Evolutionary conservation across 1,284 basidiomycete species (phyloP), one percentile per base, ranked within the genome.

Genomic region (Pseudozyma sp.): DNA sequence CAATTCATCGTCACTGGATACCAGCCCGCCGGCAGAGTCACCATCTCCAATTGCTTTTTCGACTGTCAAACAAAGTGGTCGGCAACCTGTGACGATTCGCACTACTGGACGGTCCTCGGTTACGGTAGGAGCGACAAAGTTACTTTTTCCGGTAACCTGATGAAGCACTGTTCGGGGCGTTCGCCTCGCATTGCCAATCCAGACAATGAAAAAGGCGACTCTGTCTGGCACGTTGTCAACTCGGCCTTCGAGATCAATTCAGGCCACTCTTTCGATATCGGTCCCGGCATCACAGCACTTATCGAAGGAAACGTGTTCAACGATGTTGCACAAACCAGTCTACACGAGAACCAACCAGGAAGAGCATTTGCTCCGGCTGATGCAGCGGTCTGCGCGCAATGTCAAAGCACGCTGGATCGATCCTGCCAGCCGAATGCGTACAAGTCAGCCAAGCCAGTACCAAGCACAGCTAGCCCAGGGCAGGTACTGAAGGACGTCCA

Each of bases 221-320:
- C 54, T 39, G 54, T 70, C 1, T 75, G 72, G 72, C 70, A 76
- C 19, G 57, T 76, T 1, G 62, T 73, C 47, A 69, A 67, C 51
- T 66, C 50, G 6, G 35, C 59, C 3, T 76, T 69, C 38, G 63
- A 61, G 21, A 18, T 16, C 38, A 74, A 51, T 31, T 47, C 59
- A 4, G 68, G 71, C 2, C 75, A 77, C 49, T 58, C 66, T 25
- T 42, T 77, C 31, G 71, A 73, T 31, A 58, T 74, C 12, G 63
- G 64, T n/a, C 53, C 59, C 4, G 70, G 64, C 1, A 36, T 63
- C 21, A 42, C 59, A 13, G 63, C 51, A 0, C 40, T 77, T 6
- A 64, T 77, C 58, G 75, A 77, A 19, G 75, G 75, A 0, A 74
- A 74, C 38, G 63, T 77, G 3, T 77, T 77, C 31, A 59, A 48